Conservation (phyloP, 2,329 filamentous ascomycete genomes). For the Diaporthe nobilis region DNA sequence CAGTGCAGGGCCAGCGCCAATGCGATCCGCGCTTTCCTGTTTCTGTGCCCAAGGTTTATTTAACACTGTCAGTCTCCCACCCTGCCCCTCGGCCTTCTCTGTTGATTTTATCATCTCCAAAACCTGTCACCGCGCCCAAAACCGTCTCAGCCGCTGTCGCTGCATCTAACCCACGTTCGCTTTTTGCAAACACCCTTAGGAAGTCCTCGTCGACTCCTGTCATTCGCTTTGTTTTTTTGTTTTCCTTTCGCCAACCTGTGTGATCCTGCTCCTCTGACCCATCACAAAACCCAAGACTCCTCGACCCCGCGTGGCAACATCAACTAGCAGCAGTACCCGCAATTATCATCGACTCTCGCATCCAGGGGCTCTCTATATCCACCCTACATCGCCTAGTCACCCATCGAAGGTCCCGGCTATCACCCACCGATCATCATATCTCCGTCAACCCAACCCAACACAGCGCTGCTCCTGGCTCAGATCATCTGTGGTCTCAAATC, state of each 20-base stretch:
- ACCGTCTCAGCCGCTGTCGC: constrained; percentile 56
- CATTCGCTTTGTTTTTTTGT: constrained; percentile 77
- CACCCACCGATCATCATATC: constrained; percentile 29
- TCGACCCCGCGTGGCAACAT: constrained; percentile 32
- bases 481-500: constrained; percentile 14
- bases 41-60: constrained; percentile 39
- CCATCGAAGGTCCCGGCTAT: constrained; percentile 31
- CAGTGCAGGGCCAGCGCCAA: constrained; percentile 21
- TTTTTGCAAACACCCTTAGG: constrained; percentile 65
- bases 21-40: constrained; percentile 35
- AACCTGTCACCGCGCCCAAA: constrained; percentile 51
- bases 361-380: constrained; percentile 31
- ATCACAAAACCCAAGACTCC: constrained; percentile 25
- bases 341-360: constrained; percentile 38
- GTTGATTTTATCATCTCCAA: constrained; percentile 38
- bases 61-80: constrained; percentile 42
- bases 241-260: constrained; percentile 50
- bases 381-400: constrained; percentile 28
- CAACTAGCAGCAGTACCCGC: constrained; percentile 41
- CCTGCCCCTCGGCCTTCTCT: constrained; percentile 38
- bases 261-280: constrained; percentile 13
- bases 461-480: constrained; percentile 24
- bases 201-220: constrained; percentile 83
- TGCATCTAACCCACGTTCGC: constrained; percentile 63
- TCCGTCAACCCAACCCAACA: constrained; percentile 22